Percentiles rank a stretch among this genome's conserved stretches.
Evolutionary conservation across 768 basidiomycete species (phyloP).

Genomic region (Hortiboletus campestris): DNA sequence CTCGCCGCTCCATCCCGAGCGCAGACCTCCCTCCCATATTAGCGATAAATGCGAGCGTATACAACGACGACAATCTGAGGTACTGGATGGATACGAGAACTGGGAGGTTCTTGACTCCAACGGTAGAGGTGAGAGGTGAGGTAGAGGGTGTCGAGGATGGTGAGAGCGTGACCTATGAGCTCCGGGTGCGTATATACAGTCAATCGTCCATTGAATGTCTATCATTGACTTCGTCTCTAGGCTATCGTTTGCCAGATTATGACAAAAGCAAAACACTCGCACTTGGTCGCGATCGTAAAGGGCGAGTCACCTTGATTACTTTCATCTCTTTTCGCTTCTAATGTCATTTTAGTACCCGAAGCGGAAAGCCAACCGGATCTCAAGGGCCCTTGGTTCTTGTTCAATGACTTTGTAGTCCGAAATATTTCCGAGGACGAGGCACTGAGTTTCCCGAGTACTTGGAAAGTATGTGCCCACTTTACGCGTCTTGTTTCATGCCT

Average conservation of each 20-base stretch:
- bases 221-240: slow-evolving; percentile 37
- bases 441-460: slow-evolving; percentile 78
- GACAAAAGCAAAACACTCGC: slow-evolving; percentile 67
- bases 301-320: slow-evolving; percentile 37
- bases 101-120: slow-evolving; percentile 54
- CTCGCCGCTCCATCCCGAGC: slow-evolving; percentile 62
- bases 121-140: slow-evolving; percentile 57
- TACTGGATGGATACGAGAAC: slow-evolving; percentile 66
- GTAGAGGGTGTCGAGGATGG: slow-evolving; percentile 56
- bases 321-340: background rate
- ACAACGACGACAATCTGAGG: slow-evolving; percentile 68
- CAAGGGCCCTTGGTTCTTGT: slow-evolving; percentile 80
- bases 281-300: slow-evolving; percentile 87
- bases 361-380: slow-evolving; percentile 44
- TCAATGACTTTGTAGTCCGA: slow-evolving; percentile 93
- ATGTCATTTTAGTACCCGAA: slow-evolving; percentile 58
- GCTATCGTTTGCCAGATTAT: slow-evolving; percentile 80
- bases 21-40: slow-evolving; percentile 78
- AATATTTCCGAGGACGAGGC: slow-evolving; percentile 87
- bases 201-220: background rate
- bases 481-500: background rate
- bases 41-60: slow-evolving; percentile 81
- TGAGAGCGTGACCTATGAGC: slow-evolving; percentile 59
- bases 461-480: slow-evolving; percentile 69
- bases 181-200: slow-evolving; percentile 55